Percentiles rank a stretch among this genome's conserved stretches.
Conservation (phyloP, 139 green algal species). For the Zygnema cylindricum region DNA sequence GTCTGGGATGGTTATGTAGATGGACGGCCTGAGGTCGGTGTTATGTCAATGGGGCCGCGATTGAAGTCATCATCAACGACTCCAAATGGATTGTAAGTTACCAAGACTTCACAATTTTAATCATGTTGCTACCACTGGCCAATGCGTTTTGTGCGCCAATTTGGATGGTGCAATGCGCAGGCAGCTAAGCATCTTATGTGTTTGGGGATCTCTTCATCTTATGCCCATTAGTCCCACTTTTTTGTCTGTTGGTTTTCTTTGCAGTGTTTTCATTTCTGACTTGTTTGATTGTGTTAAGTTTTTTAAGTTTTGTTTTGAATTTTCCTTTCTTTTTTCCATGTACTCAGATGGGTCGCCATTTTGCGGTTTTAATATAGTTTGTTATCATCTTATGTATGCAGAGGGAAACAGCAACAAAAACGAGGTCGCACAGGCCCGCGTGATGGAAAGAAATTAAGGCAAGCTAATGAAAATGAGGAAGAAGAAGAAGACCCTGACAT, state of each 20-base stretch:
- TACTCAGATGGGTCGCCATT: background rate
- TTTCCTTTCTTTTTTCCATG: no score
- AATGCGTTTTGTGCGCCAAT: background rate
- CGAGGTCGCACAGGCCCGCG: slow-evolving; percentile 9
- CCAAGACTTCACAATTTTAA: background rate
- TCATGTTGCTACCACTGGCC: background rate
- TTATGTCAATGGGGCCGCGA: background rate
- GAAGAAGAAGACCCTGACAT: slow-evolving; percentile 27
- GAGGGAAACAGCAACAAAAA: slow-evolving; percentile 23
- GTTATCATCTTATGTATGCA: background rate
- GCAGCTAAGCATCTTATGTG: no score
- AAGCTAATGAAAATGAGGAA: background rate
- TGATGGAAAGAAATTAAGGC: background rate
- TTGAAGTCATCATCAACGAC: background rate
- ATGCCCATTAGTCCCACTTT: no score
- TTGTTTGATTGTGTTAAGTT: no score
- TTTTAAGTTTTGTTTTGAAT: no score
- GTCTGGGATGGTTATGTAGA: no score
- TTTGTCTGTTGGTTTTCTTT: no score
- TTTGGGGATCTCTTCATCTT: no score
- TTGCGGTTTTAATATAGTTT: background rate
- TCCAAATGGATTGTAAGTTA: background rate
- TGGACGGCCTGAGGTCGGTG: background rate
- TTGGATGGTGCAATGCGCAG: background rate
- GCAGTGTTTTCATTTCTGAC: no score